Percentiles rank a stretch among this genome's conserved stretches.
Evolutionary conservation across 768 basidiomycete genomes (phyloP).

Genomic region (Porpolomopsis calyptriformis): DNA sequence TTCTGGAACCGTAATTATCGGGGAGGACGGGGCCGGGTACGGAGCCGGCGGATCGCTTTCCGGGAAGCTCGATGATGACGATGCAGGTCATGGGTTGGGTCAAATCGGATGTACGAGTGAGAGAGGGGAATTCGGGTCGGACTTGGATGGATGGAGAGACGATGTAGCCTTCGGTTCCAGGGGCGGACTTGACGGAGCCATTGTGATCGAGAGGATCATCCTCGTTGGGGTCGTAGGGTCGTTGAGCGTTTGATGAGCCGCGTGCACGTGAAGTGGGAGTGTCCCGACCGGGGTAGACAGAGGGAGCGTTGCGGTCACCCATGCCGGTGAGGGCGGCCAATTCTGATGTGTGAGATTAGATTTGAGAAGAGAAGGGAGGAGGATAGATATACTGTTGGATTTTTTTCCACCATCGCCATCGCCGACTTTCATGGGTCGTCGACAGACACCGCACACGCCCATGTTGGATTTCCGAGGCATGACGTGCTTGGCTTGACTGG

Average conservation of each 20-base stretch:
- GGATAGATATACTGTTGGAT: slow-evolving; percentile 66
- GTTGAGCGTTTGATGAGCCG: slow-evolving; percentile 20
- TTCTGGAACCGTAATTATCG: slow-evolving; percentile 30
- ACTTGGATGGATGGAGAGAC: slow-evolving; percentile 91
- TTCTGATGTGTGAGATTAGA: slow-evolving; percentile 39
- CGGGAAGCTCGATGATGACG: slow-evolving; percentile 85
- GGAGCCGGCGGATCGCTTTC: slow-evolving; percentile 42
- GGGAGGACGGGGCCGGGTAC: slow-evolving; percentile 45
- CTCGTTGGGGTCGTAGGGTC: slow-evolving; percentile 59
- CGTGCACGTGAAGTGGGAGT: slow-evolving; percentile 37
- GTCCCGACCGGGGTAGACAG: slow-evolving; percentile 63
- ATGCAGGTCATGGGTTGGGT: slow-evolving; percentile 85
- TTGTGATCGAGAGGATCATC: slow-evolving; percentile 76
- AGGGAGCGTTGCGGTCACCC: slow-evolving; percentile 46
- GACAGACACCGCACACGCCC: slow-evolving; percentile 94
- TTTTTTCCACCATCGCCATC: slow-evolving; percentile 71
- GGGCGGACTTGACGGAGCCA: slow-evolving; percentile 37
- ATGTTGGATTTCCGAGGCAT: slow-evolving; percentile 65
- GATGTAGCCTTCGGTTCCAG: slow-evolving; percentile 49
- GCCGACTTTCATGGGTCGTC: slow-evolving; percentile 91
- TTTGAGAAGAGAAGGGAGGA: slow-evolving; percentile 2
- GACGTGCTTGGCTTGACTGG: slow-evolving; percentile 42
- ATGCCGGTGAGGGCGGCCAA: slow-evolving; percentile 89
- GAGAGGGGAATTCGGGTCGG: slow-evolving; percentile 79
- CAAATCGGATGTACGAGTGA: slow-evolving; percentile 56